Evolutionary conservation across 2,329 filamentous ascomycete genomes (phyloP).

Genomic region (Pyricularia sp.): DNA sequence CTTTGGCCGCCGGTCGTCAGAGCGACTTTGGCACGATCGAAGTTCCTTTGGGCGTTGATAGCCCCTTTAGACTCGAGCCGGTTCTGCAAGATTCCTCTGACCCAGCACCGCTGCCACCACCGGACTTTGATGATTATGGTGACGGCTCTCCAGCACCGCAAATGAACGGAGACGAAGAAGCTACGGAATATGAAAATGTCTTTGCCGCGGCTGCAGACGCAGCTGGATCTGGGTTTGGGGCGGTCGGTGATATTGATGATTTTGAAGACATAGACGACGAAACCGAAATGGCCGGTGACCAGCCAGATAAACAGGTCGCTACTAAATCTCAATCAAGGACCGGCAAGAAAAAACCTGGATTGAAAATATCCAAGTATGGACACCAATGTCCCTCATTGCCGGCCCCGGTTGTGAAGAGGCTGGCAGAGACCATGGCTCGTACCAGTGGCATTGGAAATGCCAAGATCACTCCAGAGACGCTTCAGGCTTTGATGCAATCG

Average conservation of each 20-base stretch:
- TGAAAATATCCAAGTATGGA: constrained; percentile 56
- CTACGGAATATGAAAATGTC: constrained; percentile 13
- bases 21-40: constrained; percentile 38
- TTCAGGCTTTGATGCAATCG: constrained; percentile 64
- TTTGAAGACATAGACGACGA: constrained; percentile 1
- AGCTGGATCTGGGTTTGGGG: constrained; percentile 4
- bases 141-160: constrained; percentile 7
- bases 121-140: constrained; percentile 12
- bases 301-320: not conserved
- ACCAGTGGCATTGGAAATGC: constrained; percentile 51
- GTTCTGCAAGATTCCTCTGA: constrained; percentile 10
- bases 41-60: constrained; percentile 34
- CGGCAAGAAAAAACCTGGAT: constrained; percentile 24
- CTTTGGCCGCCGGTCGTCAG: constrained; percentile 23
- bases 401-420: constrained; percentile 56
- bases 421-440: constrained; percentile 58
- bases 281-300: not conserved
- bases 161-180: constrained; percentile 12
- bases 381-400: constrained; percentile 67
- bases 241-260: not conserved
- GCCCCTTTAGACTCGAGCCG: constrained; percentile 34
- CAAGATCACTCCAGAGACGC: constrained; percentile 59
- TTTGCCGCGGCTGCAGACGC: constrained; percentile 6
- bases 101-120: constrained; percentile 12
- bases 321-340: not conserved